Percentiles rank a stretch among this genome's conserved stretches.
These are phyloP conservation scores for Ogataea methanolica DNA, from an alignment of 805 yeast genomes.

Conservation along the genomic window DNA sequence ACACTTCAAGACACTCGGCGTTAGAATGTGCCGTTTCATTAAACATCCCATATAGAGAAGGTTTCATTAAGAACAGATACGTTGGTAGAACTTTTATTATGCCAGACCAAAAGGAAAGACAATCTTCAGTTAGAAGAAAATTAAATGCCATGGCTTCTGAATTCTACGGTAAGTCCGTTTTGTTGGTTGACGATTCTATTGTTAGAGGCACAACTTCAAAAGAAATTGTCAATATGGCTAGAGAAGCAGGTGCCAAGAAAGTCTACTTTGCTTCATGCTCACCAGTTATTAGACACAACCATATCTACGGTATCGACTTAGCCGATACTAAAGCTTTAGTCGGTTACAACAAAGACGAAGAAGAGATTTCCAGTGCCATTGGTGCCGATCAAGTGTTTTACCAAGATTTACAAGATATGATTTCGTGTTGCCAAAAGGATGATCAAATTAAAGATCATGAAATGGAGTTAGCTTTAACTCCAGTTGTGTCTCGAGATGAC, in stretches of 20 bases:
- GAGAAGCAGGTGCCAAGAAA: slow-evolving; percentile 93
- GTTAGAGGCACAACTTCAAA: slow-evolving; percentile 97
- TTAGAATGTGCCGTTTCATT: slow-evolving; percentile 83
- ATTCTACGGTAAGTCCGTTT: slow-evolving; percentile 76
- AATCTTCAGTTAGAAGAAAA: slow-evolving; percentile 89
- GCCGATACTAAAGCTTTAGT: slow-evolving; percentile 94
- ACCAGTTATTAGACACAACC: slow-evolving; percentile 95
- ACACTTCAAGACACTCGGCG: slow-evolving; percentile 95
- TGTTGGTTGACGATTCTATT: slow-evolving; percentile 93
- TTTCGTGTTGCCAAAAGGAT: slow-evolving; percentile 62
- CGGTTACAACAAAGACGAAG: slow-evolving; percentile 73
- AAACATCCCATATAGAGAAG: slow-evolving; percentile 86
- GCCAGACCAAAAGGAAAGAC: slow-evolving; percentile 96
- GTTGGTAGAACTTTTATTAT: slow-evolving; percentile 97
- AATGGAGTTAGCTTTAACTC: slow-evolving; percentile 31
- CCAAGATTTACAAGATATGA: slow-evolving; percentile 78
- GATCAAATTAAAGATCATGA: slow-evolving; percentile 27
- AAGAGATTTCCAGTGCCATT: slow-evolving; percentile 68
- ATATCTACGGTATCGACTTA: slow-evolving; percentile 94
- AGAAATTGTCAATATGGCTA: slow-evolving; percentile 97
- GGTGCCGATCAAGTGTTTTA: slow-evolving; percentile 92
- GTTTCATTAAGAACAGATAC: slow-evolving; percentile 93
- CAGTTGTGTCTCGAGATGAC: slow-evolving; percentile 31
- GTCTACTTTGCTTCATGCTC: slow-evolving; percentile 98
- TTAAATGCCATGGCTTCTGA: slow-evolving; percentile 95